These are phyloP conservation scores for Drechslerella dactyloides DNA, from an alignment of 2,329 filamentous ascomycete genomes.

Conservation along the genomic window DNA sequence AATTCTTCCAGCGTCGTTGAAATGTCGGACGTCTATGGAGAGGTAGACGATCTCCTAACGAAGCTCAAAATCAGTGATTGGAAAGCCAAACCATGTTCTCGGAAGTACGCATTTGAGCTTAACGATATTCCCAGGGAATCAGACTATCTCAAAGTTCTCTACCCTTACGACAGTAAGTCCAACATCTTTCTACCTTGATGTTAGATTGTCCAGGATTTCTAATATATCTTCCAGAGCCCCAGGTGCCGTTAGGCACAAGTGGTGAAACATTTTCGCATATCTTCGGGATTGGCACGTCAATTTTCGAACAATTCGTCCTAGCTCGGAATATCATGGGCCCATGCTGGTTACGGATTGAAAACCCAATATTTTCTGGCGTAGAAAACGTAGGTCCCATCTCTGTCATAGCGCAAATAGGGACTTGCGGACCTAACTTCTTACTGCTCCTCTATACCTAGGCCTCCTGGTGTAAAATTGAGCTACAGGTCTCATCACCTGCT, in stretches of 20 bases:
- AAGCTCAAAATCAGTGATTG: conserved; percentile 82
- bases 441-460: conserved; percentile 59
- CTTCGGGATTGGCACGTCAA: conserved; percentile 88
- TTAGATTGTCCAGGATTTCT: not conserved
- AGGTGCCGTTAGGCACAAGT: conserved; percentile 71
- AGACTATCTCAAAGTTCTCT: conserved; percentile 93
- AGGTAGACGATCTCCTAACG: conserved; percentile 87
- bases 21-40: conserved; percentile 87
- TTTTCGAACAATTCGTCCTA: conserved; percentile 97
- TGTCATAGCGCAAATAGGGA: not conserved
- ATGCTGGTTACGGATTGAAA: conserved; percentile 91
- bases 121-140: conserved; percentile 83
- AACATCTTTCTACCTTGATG: not conserved
- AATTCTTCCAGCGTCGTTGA: conserved; percentile 74
- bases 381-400: conserved; percentile 66
- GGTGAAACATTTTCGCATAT: conserved; percentile 93
- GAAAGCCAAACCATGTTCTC: conserved; percentile 87
- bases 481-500: conserved; percentile 78
- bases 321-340: conserved; percentile 99
- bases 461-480: conserved; percentile 95
- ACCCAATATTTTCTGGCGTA: conserved; percentile 79
- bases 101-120: conserved; percentile 96
- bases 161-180: conserved; percentile 79
- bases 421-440: not conserved
- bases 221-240: conserved; percentile 63